Percentiles rank a stretch among this genome's conserved stretches.
These are phyloP conservation scores for Suillus luteus DNA, from an alignment of 768 basidiomycete species.

Conservation along the genomic window DNA sequence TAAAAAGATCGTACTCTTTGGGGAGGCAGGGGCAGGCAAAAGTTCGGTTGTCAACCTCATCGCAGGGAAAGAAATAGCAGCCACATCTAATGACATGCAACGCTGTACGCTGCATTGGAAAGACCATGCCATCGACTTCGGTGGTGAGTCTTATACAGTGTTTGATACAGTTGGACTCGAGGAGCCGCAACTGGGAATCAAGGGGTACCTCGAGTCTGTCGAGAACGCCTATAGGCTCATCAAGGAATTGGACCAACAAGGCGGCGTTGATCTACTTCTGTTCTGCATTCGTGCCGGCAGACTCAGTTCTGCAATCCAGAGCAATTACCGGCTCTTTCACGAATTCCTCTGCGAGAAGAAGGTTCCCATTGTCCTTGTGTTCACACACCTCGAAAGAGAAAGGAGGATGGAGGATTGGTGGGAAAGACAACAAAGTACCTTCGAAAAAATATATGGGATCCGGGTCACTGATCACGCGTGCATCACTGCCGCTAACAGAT, in stretches of 20 bases:
- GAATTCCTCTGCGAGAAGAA: slow-evolving; percentile 40
- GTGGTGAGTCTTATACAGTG: slow-evolving; percentile 21
- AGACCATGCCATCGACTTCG: slow-evolving; percentile 24
- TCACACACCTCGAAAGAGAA: slow-evolving; percentile 44
- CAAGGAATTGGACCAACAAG: slow-evolving; percentile 23
- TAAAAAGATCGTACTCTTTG: slow-evolving; percentile 33
- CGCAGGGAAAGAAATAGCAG: slow-evolving; percentile 29
- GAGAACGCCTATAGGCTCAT: slow-evolving; percentile 32
- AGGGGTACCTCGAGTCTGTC: slow-evolving; percentile 30
- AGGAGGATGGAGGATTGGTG: slow-evolving; percentile 38
- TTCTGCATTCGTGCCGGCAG: slow-evolving; percentile 41
- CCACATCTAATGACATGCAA: slow-evolving; percentile 33
- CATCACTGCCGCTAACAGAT: slow-evolving; percentile 36
- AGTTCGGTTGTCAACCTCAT: slow-evolving; percentile 49
- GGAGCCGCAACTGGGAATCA: slow-evolving; percentile 32
- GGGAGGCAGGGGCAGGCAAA: slow-evolving; percentile 39
- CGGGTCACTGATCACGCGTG: slow-evolving; percentile 40
- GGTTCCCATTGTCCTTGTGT: slow-evolving; percentile 43
- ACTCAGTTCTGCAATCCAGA: slow-evolving; percentile 29
- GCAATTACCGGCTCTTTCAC: slow-evolving; percentile 43
- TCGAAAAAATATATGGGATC: slow-evolving; percentile 26
- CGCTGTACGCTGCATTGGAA: slow-evolving; percentile 37
- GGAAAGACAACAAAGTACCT: slow-evolving; percentile 29
- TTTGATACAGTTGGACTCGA: slow-evolving; percentile 36
- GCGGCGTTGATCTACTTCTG: slow-evolving; percentile 36